phyloP scores from a whole-genome alignment of 2,329 filamentous ascomycete genomes.

The Passalora sequoiae region DNA sequence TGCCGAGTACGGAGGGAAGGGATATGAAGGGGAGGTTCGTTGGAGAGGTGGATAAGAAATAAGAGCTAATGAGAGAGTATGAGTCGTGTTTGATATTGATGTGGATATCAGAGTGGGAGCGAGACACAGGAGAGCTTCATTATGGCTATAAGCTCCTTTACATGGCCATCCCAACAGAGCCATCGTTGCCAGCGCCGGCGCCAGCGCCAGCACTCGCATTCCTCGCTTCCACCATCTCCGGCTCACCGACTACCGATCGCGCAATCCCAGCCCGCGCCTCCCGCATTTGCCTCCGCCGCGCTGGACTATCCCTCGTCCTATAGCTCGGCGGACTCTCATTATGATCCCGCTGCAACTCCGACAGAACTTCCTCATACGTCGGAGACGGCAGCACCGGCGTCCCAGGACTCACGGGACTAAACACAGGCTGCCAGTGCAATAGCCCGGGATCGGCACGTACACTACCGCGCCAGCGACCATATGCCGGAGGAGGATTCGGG shows the following conservation, averaged over 20 bases:
- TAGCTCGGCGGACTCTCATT: conserved; percentile 26
- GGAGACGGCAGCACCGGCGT: conserved; percentile 28
- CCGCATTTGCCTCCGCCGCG: conserved; percentile 21
- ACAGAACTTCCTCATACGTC: conserved; percentile 30
- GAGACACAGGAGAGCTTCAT: too few species aligned
- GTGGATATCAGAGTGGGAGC: too few species aligned
- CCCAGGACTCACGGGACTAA: conserved; percentile 22
- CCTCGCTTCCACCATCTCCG: conserved; percentile 29
- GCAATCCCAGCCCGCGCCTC: conserved; percentile 22
- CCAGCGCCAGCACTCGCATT: background rate
- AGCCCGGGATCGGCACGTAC: conserved; percentile 78
- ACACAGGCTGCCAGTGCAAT: conserved; percentile 61
- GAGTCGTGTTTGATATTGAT: too few species aligned
- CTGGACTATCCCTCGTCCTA: conserved; percentile 26
- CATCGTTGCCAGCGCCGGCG: too few species aligned
- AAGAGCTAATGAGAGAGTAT: too few species aligned
- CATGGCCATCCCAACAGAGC: conserved; percentile 18
- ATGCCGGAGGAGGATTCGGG: conserved; percentile 65
- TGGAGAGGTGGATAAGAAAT: conserved; percentile 1
- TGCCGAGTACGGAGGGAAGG: conserved; percentile 14
- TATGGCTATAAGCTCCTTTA: conserved; percentile 2
- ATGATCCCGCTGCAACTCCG: conserved; percentile 9
- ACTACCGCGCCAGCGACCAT: conserved; percentile 77
- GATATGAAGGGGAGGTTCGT: conserved; percentile 13
- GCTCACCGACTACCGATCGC: conserved; percentile 18